Evolutionary conservation across 441 rosid species (phyloP), one percentile per base, ranked within the genome.

Genomic region (Bocquillonia castaneifolia): DNA sequence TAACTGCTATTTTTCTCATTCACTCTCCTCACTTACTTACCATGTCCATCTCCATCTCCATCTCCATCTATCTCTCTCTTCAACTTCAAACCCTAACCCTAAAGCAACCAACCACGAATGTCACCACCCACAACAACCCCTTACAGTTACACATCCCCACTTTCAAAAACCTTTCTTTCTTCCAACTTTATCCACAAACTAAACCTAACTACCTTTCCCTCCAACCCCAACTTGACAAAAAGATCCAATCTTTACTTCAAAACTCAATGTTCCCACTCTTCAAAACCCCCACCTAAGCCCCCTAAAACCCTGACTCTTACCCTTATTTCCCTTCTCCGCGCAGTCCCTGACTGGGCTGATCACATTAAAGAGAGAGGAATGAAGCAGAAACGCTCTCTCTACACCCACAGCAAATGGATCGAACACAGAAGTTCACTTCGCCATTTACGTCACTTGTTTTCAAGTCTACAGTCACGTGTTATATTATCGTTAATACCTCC

Each of bases 311-410:
- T 71, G 18, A 36, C 76, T 47, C 77, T 78, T 32, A 36, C 75
- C 57, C 77, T 79, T 37, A 5, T 63, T 42, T 84, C 82, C 1
- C 60, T 93, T 69, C 85, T 93, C 73, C 82, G 79, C 1, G 82
- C 76, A 8, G 80, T 93, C 10, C 96, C 97, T 0, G 91, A 93
- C 63, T 93, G 98, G 97, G 90, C 98, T 0, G 98, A 93, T 77
- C 48, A 70, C 48, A 70, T 87, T 3, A 76, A 93, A 65, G 98
- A 93, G 87, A 87, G 89, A 10, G 94, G 98, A 52, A 86, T 90
- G 94, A 86, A 56, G 59, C 83, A 77, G 66, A 86, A 79, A 13
- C 89, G 98, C 22, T 56, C 85, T 37, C 83, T 93, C 10, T 93
- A 93, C 77, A 83, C 75, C 53, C 97, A 89, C 76, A 80, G 87